phyloP scores from a whole-genome alignment of 2,329 filamentous ascomycete species.

The Grosmannia clavigera region DNA sequence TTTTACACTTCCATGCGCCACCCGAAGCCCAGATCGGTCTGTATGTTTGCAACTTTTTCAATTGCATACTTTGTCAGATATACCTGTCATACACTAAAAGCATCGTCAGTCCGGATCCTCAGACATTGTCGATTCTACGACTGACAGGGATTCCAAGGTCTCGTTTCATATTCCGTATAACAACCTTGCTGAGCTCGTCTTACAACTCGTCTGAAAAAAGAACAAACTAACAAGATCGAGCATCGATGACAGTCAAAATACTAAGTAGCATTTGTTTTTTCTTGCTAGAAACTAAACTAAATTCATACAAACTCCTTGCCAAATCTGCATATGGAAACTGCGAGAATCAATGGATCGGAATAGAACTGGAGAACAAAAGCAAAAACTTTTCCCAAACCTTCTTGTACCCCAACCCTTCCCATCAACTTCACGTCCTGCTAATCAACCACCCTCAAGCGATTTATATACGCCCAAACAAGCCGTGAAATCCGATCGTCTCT shows the following conservation, averaged over 20 bases:
- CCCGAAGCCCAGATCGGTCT: too few species aligned
- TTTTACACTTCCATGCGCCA: too few species aligned
- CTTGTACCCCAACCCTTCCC: background rate
- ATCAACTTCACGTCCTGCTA: background rate
- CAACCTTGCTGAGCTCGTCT: background rate
- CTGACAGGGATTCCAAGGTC: background rate
- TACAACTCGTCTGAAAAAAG: background rate
- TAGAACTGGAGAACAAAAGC: background rate
- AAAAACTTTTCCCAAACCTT: background rate
- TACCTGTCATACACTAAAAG: too few species aligned
- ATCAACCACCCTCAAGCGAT: background rate
- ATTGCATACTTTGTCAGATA: too few species aligned
- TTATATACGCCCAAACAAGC: background rate
- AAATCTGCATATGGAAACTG: background rate
- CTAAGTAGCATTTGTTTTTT: background rate
- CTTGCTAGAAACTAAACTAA: background rate
- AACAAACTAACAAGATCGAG: background rate
- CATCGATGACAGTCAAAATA: background rate
- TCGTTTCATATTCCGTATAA: background rate
- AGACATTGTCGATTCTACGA: too few species aligned
- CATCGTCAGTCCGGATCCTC: too few species aligned
- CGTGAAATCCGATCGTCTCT: background rate
- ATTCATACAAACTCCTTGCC: background rate
- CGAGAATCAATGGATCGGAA: background rate
- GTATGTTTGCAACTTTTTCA: too few species aligned